Base-by-base conservation (phyloP, 208 protist species). In the Leptomonas pyrrhocoris region DNA sequence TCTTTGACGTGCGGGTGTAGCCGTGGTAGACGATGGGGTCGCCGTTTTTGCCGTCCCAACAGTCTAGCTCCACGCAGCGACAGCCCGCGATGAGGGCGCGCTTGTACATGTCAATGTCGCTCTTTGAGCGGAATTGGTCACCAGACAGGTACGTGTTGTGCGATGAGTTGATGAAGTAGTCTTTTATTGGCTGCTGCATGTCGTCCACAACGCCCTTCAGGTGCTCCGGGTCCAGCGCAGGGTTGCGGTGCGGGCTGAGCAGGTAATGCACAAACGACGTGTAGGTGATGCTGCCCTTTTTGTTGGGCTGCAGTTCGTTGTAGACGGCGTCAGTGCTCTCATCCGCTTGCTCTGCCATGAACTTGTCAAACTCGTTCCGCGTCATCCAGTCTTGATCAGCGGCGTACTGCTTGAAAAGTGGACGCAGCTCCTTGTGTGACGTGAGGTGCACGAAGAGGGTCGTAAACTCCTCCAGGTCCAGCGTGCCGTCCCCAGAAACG, bases 121-220 rank as follows among this genome's bases (percentile, higher is more conserved):
- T 85, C 19, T 62, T 61, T 21, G 76, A 80, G 43, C 57, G 65
- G 25, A 99, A 66, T 83, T 99, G 98, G 81, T 98, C 82, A 18
- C 94, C 95, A 9, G 83, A 86, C 6, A 99, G 74, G 70, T 98
- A 99, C 0, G 98, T 98, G 80, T 99, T 99, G 77, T 98, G 97
- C 13, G 92, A 98, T 21, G 85, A 89, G 60, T 85, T 86, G 68
- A 98, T 95, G 68, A 85, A 98, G 81, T 98, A 98, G 43, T 94
- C 59, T 18, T 74, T 73, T 30, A 98, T 62, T 48, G 93, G 88
- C 12, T 81, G 81, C 25, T 54, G 84, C 94, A 98, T 98, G 83
- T 96, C 86, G 11, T 96, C 80, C 25, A 73, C 48, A 28, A 85
- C 73, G 7, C 16, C 28, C 19, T 23, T n/a, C 21, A 46, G 4